phyloP scores from a whole-genome alignment of 306 rosid genomes.

The Cucumis hystrix region DNA sequence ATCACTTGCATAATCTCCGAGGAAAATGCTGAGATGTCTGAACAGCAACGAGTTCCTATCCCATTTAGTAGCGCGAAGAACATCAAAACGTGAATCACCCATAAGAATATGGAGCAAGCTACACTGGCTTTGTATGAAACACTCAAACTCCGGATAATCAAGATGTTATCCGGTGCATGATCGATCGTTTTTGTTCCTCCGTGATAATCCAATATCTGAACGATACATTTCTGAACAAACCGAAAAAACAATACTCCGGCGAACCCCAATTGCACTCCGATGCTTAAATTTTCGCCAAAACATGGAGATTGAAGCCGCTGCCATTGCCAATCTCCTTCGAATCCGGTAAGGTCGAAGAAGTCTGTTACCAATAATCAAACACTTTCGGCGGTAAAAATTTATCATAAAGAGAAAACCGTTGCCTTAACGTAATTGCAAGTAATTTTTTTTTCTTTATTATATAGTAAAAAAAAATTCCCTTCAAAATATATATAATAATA shows the following conservation, averaged over 20 bases:
- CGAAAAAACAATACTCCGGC: conserved; percentile 27
- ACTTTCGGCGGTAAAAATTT: neutral
- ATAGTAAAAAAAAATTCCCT: too few relatives aligned
- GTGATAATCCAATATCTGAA: conserved; percentile 13
- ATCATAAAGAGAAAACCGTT: too few relatives aligned
- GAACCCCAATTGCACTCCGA: conserved; percentile 43
- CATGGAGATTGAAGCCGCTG: conserved; percentile 46
- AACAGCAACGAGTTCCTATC: conserved; percentile 28
- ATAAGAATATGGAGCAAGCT: conserved; percentile 28
- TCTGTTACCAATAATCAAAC: conserved; percentile 18
- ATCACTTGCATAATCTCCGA: conserved; percentile 47
- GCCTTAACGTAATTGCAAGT: too few relatives aligned
- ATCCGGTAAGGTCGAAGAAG: conserved; percentile 1
- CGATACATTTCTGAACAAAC: conserved; percentile 9
- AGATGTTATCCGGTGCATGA: conserved; percentile 15
- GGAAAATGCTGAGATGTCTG: conserved; percentile 15
- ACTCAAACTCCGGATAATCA: conserved; percentile 15
- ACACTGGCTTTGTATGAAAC: conserved; percentile 34
- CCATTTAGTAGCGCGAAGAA: conserved; percentile 29
- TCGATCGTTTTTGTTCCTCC: conserved; percentile 16
- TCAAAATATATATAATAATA: too few relatives aligned
- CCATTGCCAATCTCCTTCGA: conserved; percentile 29
- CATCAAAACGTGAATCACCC: conserved; percentile 26
- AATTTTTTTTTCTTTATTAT: too few relatives aligned
- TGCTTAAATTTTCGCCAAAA: conserved; percentile 47